Evolutionary conservation across 2,329 filamentous ascomycete genomes (phyloP).

Genomic region (Aureobasidium musti): DNA sequence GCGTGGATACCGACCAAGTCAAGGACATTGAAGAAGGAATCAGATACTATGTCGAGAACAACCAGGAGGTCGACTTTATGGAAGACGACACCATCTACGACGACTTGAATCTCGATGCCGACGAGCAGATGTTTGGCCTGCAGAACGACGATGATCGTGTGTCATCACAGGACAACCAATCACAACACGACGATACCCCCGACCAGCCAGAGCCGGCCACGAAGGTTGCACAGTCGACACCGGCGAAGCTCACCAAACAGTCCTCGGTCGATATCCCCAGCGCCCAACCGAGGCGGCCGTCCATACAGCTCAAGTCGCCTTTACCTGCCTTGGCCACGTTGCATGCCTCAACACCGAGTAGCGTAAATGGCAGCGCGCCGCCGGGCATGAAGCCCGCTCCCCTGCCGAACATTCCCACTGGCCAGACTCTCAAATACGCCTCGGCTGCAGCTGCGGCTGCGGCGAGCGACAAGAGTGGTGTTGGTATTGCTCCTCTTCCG

Average conservation of each 20-base stretch:
- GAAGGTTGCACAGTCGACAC: constrained; percentile 10
- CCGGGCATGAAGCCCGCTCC: constrained; percentile 87
- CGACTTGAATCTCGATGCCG: constrained; percentile 86
- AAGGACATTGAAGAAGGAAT: constrained; percentile 88
- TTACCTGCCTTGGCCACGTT: constrained; percentile 89
- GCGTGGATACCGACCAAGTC: constrained; percentile 83
- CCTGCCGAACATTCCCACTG: constrained; percentile 77
- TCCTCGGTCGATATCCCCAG: constrained; percentile 60
- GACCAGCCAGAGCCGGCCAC: constrained; percentile 50
- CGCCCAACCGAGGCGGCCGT: constrained; percentile 67
- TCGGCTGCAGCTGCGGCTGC: constrained; percentile 93
- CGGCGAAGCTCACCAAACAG: constrained; percentile 58
- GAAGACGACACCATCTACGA: constrained; percentile 96
- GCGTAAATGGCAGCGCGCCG: constrained; percentile 61
- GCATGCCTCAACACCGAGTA: constrained; percentile 68
- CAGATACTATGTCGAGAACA: constrained; percentile 90
- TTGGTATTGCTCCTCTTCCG: constrained; percentile 90
- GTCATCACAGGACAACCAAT: constrained; percentile 95
- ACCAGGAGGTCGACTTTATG: constrained; percentile 83
- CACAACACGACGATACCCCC: constrained; percentile 77
- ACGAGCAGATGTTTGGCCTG: constrained; percentile 86
- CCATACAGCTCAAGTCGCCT: constrained; percentile 88
- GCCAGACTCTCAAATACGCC: constrained; percentile 93
- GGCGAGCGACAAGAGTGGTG: constrained; percentile 80
- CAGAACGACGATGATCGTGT: constrained; percentile 76